Percentiles rank a stretch among this genome's conserved stretches.
phyloP scores from a whole-genome alignment of 2,329 filamentous ascomycete species.

The Nemania sp. region DNA sequence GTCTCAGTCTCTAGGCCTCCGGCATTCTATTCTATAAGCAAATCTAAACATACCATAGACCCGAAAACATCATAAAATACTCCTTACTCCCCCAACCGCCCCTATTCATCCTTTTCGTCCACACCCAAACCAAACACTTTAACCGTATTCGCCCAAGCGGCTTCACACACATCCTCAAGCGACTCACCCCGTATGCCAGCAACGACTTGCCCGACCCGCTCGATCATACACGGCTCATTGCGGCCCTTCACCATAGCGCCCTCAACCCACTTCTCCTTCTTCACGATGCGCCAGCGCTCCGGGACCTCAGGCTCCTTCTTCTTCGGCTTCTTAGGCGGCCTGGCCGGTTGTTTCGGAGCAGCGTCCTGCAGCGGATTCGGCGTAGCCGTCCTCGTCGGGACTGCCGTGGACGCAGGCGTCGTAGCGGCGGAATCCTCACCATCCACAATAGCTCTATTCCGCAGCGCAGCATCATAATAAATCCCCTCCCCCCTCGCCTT shows the following conservation, averaged over 20 bases:
- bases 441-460: too few species aligned
- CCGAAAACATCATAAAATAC: not conserved
- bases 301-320: slow-evolving; percentile 69
- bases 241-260: slow-evolving; percentile 91
- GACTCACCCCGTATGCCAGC: slow-evolving; percentile 80
- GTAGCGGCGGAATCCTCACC: not conserved
- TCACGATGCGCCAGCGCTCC: slow-evolving; percentile 77
- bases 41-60: too few species aligned
- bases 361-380: slow-evolving; percentile 15
- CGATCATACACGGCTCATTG: slow-evolving; percentile 89
- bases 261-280: slow-evolving; percentile 93
- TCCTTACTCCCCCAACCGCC: not conserved
- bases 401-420: slow-evolving; percentile 20
- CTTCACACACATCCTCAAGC: slow-evolving; percentile 83
- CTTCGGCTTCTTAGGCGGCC: slow-evolving; percentile 48
- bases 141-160: slow-evolving; percentile 80
- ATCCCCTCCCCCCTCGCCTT: slow-evolving; percentile 24
- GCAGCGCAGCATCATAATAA: not conserved
- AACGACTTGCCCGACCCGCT: slow-evolving; percentile 84
- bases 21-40: not conserved
- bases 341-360: slow-evolving; percentile 21
- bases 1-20: not conserved
- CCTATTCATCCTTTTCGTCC: slow-evolving; percentile 27
- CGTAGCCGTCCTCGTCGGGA: slow-evolving; percentile 29
- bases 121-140: slow-evolving; percentile 74